These are phyloP conservation scores for Phoma sp. DNA, from an alignment of 2,329 filamentous ascomycete genomes.

Conservation along the genomic window DNA sequence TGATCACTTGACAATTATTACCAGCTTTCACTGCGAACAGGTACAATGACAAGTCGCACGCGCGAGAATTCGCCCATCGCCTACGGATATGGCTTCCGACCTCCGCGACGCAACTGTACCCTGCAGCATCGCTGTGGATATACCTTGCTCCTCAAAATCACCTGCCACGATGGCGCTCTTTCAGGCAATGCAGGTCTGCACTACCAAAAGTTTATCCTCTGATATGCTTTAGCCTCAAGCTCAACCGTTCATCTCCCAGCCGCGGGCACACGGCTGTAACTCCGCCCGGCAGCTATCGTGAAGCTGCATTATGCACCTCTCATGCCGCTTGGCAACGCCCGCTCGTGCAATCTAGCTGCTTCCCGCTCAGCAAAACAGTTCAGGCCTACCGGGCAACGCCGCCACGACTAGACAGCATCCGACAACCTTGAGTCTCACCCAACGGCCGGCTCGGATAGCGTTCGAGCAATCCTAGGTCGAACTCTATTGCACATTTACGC, in stretches of 20 bases:
- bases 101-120: constrained; percentile 4
- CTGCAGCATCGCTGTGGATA: constrained; percentile 4
- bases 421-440: background rate
- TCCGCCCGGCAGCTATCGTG: background rate
- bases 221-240: background rate
- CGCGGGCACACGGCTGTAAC: background rate
- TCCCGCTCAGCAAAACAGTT: background rate
- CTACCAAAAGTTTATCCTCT: constrained; percentile 2
- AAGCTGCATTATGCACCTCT: background rate
- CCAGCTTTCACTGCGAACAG: background rate
- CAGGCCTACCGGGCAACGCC: background rate
- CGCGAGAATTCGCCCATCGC: background rate
- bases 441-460: constrained; percentile 3
- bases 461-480: background rate
- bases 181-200: background rate
- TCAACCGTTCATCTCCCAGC: background rate
- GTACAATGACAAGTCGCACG: background rate
- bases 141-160: background rate
- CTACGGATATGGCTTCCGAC: background rate
- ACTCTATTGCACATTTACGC: background rate
- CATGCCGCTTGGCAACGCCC: constrained; percentile 15
- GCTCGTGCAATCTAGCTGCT: background rate
- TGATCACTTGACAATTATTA: background rate
- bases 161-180: background rate
- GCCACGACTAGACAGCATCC: constrained; percentile 2